Percentiles rank a stretch among this genome's conserved stretches.
Evolutionary conservation across 2,329 filamentous ascomycete species (phyloP).

Genomic region (Leptodontidium sp.): DNA sequence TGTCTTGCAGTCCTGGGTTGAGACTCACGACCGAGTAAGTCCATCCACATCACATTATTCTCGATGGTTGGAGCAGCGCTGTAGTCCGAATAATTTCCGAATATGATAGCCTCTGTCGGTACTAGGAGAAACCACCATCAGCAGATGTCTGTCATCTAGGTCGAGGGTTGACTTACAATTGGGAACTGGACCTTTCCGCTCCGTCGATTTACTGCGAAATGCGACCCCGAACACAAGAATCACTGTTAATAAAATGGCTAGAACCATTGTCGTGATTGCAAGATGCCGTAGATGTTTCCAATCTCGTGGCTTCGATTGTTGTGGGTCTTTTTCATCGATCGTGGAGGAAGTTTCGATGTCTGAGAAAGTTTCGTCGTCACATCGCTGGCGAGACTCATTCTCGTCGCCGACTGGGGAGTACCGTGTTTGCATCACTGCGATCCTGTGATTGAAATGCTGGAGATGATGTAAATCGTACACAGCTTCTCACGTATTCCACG

Average conservation of each 20-base stretch:
- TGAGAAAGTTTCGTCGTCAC: not conserved
- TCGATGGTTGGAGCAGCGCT: constrained; percentile 3
- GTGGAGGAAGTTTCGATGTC: not conserved
- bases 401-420: not conserved
- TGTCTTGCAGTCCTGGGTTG: not conserved
- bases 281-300: not conserved
- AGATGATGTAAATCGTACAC: not conserved
- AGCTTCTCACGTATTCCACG: not conserved
- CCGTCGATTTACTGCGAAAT: not conserved
- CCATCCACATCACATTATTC: constrained; percentile 15
- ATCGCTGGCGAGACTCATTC: not conserved
- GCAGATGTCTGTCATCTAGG: not conserved
- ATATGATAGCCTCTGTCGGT: not conserved
- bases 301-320: not conserved
- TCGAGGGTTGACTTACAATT: not conserved
- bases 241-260: not conserved
- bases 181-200: not conserved
- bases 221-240: not conserved
- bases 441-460: not conserved
- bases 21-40: constrained; percentile 8
- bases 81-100: constrained; percentile 8
- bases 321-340: not conserved
- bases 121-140: not conserved
- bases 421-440: not conserved
- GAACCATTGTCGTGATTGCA: not conserved